Evolutionary conservation across 306 rosid species (phyloP).

Genomic region (Arachis hypogaea): DNA sequence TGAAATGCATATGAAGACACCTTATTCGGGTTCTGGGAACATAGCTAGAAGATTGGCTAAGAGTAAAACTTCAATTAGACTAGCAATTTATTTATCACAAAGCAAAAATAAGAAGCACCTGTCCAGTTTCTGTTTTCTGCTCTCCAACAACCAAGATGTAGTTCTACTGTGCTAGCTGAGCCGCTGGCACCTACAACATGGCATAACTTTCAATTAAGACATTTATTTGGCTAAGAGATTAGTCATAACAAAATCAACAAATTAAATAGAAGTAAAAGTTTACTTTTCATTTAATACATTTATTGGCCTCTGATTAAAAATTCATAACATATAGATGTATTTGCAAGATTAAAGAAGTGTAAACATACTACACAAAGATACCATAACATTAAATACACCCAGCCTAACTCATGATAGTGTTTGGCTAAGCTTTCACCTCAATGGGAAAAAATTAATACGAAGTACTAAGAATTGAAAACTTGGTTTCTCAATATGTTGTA

Average conservation of each 20-base stretch:
- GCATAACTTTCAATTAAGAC: too few species aligned
- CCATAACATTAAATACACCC: conserved; percentile 4
- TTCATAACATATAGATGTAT: conserved; percentile 19
- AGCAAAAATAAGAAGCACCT: neutral
- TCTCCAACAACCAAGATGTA: too few species aligned
- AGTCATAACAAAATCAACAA: neutral
- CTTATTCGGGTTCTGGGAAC: neutral
- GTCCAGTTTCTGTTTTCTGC: too few species aligned
- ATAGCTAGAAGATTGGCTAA: conserved; percentile 10
- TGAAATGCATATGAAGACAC: neutral
- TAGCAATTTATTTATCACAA: conserved; percentile 19
- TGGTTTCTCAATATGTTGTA: neutral
- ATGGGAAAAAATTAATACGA: neutral
- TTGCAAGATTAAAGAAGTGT: conserved; percentile 2
- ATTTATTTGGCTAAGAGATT: conserved; percentile 1
- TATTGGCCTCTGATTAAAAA: neutral
- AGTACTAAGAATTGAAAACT: neutral
- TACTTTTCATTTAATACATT: neutral
- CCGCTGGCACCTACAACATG: too few species aligned
- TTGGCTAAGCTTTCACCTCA: neutral
- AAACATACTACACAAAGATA: conserved; percentile 5
- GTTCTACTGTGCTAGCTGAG: too few species aligned
- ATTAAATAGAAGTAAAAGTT: neutral
- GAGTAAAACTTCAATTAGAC: conserved; percentile 6
- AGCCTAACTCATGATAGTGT: neutral